Conservation (phyloP, 345 rosid genomes). For the Pistacia integerrima region DNA sequence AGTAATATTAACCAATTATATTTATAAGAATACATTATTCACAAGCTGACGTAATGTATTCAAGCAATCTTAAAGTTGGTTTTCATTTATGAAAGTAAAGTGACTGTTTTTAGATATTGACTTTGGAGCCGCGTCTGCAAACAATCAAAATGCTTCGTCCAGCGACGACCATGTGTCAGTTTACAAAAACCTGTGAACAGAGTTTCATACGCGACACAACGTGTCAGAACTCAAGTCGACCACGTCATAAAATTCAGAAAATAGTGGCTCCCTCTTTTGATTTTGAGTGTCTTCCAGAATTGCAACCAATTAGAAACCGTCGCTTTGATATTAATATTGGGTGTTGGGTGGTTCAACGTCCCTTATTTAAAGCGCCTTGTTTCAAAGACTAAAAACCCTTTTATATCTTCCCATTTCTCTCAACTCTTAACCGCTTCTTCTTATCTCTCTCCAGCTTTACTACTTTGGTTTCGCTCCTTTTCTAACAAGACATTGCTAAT, state of each 20-base stretch:
- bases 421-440: background rate
- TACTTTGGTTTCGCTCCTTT: background rate
- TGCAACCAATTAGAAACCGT: background rate
- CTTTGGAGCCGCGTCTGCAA: background rate
- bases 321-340: background rate
- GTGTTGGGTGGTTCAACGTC: background rate
- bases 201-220: background rate
- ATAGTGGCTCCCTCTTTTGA: background rate
- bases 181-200: too few species aligned
- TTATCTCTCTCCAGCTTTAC: background rate
- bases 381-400: background rate
- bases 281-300: background rate
- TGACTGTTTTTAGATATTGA: background rate
- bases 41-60: too few species aligned
- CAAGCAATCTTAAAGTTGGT: too few species aligned
- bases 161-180: too few species aligned
- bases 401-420: background rate
- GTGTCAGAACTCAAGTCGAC: background rate
- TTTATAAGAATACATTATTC: too few species aligned
- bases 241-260: background rate
- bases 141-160: background rate
- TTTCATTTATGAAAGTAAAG: too few species aligned
- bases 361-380: background rate
- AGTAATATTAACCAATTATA: too few species aligned
- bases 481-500: background rate